A percentile compares a stretch with the other conserved stretches of the same genome.
phyloP scores from a whole-genome alignment of 768 basidiomycete species.

The Pisolithus orientalis region DNA sequence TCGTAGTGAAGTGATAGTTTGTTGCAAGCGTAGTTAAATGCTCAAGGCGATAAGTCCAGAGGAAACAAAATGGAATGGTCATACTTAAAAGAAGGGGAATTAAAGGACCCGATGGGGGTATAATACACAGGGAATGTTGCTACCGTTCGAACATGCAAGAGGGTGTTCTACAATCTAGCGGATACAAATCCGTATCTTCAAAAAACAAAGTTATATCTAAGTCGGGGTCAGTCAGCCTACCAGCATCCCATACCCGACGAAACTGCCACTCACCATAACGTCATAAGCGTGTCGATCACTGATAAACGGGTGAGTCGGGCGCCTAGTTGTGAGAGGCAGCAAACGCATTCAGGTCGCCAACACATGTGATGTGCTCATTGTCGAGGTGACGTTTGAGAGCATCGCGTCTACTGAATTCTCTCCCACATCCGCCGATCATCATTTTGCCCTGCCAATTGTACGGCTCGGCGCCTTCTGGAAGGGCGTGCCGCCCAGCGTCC shows the following conservation, averaged over 20 bases:
- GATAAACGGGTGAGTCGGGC: neutral
- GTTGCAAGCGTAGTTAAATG: no score
- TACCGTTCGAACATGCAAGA: neutral
- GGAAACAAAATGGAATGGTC: neutral
- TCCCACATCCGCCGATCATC: slow-evolving; percentile 34
- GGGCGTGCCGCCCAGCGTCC: slow-evolving; percentile 16
- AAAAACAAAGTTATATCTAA: slow-evolving; percentile 5
- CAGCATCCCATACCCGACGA: neutral
- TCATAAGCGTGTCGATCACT: neutral
- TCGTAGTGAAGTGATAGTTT: no score
- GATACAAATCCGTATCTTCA: slow-evolving; percentile 10
- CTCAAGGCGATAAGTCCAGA: no score
- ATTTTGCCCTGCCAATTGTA: slow-evolving; percentile 22
- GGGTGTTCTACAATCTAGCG: neutral
- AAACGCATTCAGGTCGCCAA: slow-evolving; percentile 27
- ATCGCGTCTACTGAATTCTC: slow-evolving; percentile 33
- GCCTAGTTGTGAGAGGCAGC: slow-evolving; percentile 17
- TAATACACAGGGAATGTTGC: neutral
- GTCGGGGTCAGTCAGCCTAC: neutral
- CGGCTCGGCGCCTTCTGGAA: slow-evolving; percentile 18
- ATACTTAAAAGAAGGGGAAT: neutral
- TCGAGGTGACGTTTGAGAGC: slow-evolving; percentile 36
- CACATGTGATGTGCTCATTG: slow-evolving; percentile 28
- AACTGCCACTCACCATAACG: slow-evolving; percentile 3
- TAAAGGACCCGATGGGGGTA: neutral